A percentile compares a stretch with the other conserved stretches of the same genome.
phyloP scores from a whole-genome alignment of 305 asterid species.

The Salvia sclarea region DNA sequence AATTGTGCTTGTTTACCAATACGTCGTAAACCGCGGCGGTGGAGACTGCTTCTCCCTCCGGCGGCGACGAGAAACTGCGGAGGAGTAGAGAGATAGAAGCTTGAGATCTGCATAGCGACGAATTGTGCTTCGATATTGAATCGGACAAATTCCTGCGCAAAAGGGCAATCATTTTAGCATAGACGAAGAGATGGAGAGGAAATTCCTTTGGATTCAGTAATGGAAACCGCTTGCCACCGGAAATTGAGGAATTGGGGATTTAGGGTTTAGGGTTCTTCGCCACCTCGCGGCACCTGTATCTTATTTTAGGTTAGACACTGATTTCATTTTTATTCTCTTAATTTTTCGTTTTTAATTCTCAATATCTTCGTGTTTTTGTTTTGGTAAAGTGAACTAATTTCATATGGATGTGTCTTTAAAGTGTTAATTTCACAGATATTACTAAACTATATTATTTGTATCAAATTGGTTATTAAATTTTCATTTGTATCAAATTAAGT shows the following conservation, averaged over 20 bases:
- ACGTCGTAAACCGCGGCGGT: background rate
- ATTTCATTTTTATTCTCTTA: too few relatives aligned
- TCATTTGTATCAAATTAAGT: too few relatives aligned
- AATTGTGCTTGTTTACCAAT: constrained; percentile 18
- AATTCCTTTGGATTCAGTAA: background rate
- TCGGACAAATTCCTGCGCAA: background rate
- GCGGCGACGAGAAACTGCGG: background rate
- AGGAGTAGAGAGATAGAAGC: background rate
- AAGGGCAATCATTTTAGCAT: background rate
- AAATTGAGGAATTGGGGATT: background rate
- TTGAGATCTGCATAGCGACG: background rate
- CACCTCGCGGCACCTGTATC: too few relatives aligned
- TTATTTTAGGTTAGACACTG: too few relatives aligned
- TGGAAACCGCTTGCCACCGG: background rate
- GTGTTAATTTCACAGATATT: too few relatives aligned
- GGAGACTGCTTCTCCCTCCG: background rate
- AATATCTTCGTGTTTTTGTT: too few relatives aligned
- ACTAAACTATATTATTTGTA: too few relatives aligned
- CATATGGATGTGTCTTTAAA: too few relatives aligned
- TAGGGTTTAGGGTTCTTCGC: background rate
- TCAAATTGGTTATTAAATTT: too few relatives aligned
- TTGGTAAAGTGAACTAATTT: too few relatives aligned
- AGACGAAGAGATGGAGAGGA: background rate
- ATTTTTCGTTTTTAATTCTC: too few relatives aligned
- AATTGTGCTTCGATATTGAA: background rate